Evolutionary conservation across 129 eudicot species (phyloP).

Genomic region (Lactuca sativa): DNA sequence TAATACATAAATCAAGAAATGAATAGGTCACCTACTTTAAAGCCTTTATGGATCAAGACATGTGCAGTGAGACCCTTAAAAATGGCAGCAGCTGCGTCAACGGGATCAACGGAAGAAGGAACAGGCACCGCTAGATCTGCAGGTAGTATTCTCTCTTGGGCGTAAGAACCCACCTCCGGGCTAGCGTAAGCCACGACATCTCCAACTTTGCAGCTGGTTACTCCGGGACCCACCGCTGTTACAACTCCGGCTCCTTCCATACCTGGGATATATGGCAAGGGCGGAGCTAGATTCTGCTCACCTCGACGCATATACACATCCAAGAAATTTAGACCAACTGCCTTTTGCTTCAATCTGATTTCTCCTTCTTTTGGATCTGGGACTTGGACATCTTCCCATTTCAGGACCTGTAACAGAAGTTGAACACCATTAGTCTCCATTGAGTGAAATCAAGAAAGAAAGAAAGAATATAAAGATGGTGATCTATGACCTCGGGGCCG

Average conservation of each 20-base stretch:
- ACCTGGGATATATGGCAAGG: background rate
- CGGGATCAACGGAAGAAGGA: background rate
- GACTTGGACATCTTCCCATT: background rate
- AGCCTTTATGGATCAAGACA: background rate
- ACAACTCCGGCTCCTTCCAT: background rate
- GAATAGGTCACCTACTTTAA: background rate
- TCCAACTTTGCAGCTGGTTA: background rate
- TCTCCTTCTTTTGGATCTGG: background rate
- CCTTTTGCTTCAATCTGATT: background rate
- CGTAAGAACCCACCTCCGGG: background rate
- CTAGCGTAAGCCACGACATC: background rate
- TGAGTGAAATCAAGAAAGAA: too few species aligned
- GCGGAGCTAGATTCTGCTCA: background rate
- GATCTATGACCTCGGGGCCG: background rate
- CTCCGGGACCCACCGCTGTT: background rate
- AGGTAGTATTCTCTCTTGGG: background rate
- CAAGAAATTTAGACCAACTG: background rate
- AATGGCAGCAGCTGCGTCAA: background rate
- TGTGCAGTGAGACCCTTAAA: background rate
- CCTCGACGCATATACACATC: background rate
- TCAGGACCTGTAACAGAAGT: background rate
- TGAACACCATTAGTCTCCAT: background rate
- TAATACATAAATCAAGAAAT: too few species aligned
- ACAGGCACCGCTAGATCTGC: background rate
- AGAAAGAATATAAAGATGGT: background rate